Evolutionary conservation across 1,139 yeast species (phyloP), one percentile per base, ranked within the genome.

Genomic region (Debaryomyces sp.): DNA sequence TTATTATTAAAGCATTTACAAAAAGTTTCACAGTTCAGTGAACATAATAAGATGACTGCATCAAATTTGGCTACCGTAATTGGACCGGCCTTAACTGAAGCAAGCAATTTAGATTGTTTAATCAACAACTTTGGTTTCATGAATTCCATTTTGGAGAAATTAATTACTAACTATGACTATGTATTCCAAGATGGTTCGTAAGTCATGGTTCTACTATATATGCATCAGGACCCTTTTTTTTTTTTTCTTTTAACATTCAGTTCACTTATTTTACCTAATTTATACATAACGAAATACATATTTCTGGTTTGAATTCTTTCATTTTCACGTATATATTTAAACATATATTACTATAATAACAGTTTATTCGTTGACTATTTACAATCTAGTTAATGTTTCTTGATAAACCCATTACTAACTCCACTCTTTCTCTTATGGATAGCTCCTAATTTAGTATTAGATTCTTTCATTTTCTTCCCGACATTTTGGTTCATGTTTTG

Each of bases 51-150:
- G 60, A 89, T 89, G 96, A 87, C 85, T 51, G 80, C 91, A 4
- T 85, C 88, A 7, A 89, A 89, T 61, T 70, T 89, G 59, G 94
- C 96, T 9, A 89, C 91, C 49, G 96, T 89, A 18, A 73, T 81
- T 53, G 85, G 85, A 0, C 85, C 85, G 2, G 81, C 84, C 5
- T 73, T 81, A 47, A 80, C 84, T 3, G 86, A 81, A 55, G 82
- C 84, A n/a, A 74, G 82, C 54, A 69, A 66, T 41, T 74, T 82
- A 47, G 81, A 77, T 27, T 64, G 75, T n/a, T 67, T 78, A 56
- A 71, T 77, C 38, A 73, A 71, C 50, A 77, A 74, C 53, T 81
- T 81, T 63, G 85, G 86, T 7, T 71, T 79, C 52, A 80, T 81
- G 78, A 81, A 80, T 57, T 73, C 74, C 41, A 67, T 80, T 15